Evolutionary conservation across 306 rosid genomes (phyloP).

Genomic region (Malus asiatica): DNA sequence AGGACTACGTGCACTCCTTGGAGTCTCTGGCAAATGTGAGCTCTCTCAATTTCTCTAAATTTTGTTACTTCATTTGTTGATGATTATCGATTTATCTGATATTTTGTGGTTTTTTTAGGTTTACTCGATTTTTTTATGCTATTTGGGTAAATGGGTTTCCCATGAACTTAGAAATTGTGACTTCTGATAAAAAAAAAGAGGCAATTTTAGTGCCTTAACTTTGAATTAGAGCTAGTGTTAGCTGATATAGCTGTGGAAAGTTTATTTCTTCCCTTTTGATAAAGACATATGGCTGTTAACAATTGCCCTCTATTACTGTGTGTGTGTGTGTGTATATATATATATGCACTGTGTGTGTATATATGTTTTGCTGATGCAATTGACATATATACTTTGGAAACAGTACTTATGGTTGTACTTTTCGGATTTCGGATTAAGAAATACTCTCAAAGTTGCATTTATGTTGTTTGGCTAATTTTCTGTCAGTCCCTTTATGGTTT

Average conservation of each 20-base stretch:
- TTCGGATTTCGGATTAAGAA: neutral
- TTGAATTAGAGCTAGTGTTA: neutral
- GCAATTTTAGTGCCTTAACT: neutral
- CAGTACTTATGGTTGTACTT: neutral
- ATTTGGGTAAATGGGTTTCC: neutral
- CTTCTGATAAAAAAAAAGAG: neutral
- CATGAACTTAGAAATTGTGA: neutral
- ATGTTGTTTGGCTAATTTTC: neutral
- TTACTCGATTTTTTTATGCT: neutral
- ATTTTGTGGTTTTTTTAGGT: neutral
- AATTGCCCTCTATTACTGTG: neutral
- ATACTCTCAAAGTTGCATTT: neutral
- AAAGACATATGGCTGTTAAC: neutral
- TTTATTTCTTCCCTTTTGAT: neutral
- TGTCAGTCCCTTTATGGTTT: neutral
- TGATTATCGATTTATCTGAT: neutral
- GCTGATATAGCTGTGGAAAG: neutral
- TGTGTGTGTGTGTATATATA: too few species aligned
- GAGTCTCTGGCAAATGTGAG: slow-evolving; percentile 94
- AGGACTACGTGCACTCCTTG: slow-evolving; percentile 70
- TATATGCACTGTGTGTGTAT: neutral
- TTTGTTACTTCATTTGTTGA: neutral
- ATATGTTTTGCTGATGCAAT: neutral
- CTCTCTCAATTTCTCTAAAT: neutral
- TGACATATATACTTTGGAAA: neutral